Conservation (phyloP, 768 basidiomycete genomes). For the Suillus lakei region DNA sequence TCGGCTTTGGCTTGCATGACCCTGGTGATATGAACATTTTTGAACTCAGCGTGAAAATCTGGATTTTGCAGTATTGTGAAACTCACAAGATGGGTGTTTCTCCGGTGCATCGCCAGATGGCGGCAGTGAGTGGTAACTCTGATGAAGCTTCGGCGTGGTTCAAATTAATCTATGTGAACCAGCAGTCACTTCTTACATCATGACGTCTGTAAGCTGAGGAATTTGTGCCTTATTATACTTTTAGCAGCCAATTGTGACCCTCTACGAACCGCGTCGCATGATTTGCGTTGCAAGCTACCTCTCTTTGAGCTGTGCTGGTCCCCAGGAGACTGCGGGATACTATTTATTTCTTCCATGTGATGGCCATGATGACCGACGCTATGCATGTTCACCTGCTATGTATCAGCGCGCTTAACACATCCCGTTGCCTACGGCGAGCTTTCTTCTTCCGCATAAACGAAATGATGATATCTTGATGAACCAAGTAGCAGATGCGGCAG, state of each 20-base stretch:
- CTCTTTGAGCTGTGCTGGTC: slow-evolving; percentile 1
- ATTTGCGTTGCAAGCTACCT: not conserved
- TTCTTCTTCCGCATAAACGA: slow-evolving; percentile 1
- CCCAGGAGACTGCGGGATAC: slow-evolving; percentile 1
- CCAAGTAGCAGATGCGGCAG: not conserved
- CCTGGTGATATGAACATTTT: not conserved
- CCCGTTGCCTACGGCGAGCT: not conserved
- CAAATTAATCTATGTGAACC: slow-evolving; percentile 1
- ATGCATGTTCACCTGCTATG: not conserved
- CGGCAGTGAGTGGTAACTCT: slow-evolving; percentile 7
- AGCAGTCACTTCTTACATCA: not conserved
- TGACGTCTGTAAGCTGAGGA: not conserved
- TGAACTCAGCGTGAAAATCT: not conserved
- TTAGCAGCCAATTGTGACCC: not conserved
- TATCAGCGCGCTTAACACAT: not conserved
- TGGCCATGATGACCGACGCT: not conserved
- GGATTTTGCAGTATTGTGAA: not conserved
- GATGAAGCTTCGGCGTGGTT: not conserved
- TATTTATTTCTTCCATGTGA: not conserved
- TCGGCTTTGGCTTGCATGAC: not conserved
- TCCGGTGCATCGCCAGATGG: not conserved
- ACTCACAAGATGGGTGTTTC: not conserved
- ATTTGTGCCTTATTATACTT: slow-evolving; percentile 4
- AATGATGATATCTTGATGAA: slow-evolving; percentile 3
- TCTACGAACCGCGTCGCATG: not conserved